Conservation (phyloP, 345 rosid species). For the Pistacia vera region DNA sequence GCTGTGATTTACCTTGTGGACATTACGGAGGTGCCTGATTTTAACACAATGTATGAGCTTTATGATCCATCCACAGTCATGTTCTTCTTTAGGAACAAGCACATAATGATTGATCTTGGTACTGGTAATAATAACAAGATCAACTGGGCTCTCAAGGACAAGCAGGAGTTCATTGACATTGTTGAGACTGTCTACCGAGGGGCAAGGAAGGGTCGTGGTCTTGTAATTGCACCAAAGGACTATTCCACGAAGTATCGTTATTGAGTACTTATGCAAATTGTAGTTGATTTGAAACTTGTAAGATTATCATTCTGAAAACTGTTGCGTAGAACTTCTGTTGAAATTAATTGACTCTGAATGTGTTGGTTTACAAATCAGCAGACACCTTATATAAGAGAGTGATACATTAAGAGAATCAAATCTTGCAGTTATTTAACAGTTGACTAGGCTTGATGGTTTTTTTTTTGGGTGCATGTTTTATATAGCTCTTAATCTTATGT, state of each 20-base stretch:
- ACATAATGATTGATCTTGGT: conserved; percentile 98
- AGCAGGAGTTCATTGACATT: conserved; percentile 93
- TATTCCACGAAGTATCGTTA: conserved; percentile 97
- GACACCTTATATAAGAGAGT: not conserved
- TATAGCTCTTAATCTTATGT: not conserved
- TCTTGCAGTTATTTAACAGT: not conserved
- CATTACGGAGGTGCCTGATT: conserved; percentile 89
- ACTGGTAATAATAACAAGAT: conserved; percentile 98
- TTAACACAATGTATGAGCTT: conserved; percentile 93
- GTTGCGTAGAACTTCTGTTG: not conserved
- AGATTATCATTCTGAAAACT: not conserved
- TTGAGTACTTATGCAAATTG: conserved; percentile 31
- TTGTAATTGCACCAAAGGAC: conserved; percentile 95
- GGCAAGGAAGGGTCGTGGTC: conserved; percentile 94
- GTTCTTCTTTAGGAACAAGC: conserved; percentile 99
- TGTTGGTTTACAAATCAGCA: not conserved
- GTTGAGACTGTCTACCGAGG: conserved; percentile 89
- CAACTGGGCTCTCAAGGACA: conserved; percentile 98
- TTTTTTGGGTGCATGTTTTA: no score
- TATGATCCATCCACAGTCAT: conserved; percentile 90
- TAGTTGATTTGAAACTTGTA: not conserved
- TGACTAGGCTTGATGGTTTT: no score
- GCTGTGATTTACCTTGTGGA: conserved; percentile 95
- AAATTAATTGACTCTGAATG: not conserved
- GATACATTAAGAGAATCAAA: not conserved